Evolutionary conservation across 805 yeast genomes (phyloP), one percentile per base, ranked within the genome.

Genomic region (Saccharomycopsis sp.): DNA sequence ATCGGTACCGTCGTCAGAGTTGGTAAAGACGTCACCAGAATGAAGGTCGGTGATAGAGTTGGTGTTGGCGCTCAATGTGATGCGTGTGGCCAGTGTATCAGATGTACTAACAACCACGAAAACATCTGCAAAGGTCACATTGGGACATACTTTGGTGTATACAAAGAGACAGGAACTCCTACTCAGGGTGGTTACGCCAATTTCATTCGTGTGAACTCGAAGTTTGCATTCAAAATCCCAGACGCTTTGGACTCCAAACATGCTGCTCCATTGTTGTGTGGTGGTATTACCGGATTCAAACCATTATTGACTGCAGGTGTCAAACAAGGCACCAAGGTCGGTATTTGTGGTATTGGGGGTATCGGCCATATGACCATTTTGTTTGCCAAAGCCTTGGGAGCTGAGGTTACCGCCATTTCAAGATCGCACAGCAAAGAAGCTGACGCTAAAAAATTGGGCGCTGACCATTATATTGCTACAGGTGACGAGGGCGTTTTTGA

Each of bases 321-420:
- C 55, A 73, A 70, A 59, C 65, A 65, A 51, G 73, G 72, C 24
- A 67, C 68, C 56, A 71, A 69, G 48, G 72, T 73, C 50, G 76
- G 76, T 63, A 67, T 75, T 57, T 74, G 57, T 55, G 79, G 79
- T 52, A 73, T 75, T 63, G 79, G 79, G 58, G 79, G 79, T n/a
- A 67, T 75, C 63, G 79, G 79, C 21, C 79, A 75, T 66, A 70
- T 75, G 73, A 77, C 77, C 34, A 66, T 75, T 61, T 72, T 73
- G 65, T 71, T 78, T 55, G 80, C 81, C 56, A 73, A 74, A 62
- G 82, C 82, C 16, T 65, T 78, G 62, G 82, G 81, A 34, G 80
- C 81, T 23, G 74, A 76, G 57, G 82, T 78, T 37, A 69, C 73
- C 46, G 81, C 80, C 12, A 70, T 78, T 62, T 78, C 81, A 34